phyloP scores from a whole-genome alignment of 2,329 filamentous ascomycete genomes.

The Ciborinia camelliae region DNA sequence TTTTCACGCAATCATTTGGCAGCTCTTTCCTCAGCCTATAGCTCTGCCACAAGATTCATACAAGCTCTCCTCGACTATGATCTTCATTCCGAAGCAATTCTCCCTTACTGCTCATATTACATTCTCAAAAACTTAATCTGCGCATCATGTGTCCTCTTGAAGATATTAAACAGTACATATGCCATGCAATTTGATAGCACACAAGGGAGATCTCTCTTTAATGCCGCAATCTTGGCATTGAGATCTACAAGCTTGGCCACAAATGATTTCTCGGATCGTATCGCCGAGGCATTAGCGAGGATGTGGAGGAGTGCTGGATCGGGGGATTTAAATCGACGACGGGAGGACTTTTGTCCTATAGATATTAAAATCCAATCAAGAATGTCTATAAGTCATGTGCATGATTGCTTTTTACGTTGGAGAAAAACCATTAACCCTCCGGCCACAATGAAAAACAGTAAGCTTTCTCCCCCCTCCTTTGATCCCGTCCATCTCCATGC shows the following conservation, averaged over 20 bases:
- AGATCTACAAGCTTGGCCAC: constrained; percentile 57
- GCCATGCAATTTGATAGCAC: constrained; percentile 53
- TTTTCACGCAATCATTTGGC: constrained; percentile 14
- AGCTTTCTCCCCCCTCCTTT: background rate
- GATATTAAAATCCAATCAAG: constrained; percentile 63
- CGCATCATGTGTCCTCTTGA: constrained; percentile 60
- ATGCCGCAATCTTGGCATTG: constrained; percentile 55
- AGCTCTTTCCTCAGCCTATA: constrained; percentile 42
- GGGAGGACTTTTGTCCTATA: constrained; percentile 41
- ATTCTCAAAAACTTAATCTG: constrained; percentile 66
- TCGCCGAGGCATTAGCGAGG: constrained; percentile 63
- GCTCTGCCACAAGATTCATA: constrained; percentile 35
- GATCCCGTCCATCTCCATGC: no score
- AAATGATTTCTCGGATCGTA: constrained; percentile 61
- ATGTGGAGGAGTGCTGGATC: constrained; percentile 48
- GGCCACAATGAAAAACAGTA: background rate
- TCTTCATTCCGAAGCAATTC: constrained; percentile 36
- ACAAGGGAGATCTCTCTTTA: constrained; percentile 55
- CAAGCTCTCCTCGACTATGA: constrained; percentile 25
- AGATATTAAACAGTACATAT: constrained; percentile 64
- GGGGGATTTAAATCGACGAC: constrained; percentile 17
- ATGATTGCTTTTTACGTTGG: constrained; percentile 67
- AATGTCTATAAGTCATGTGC: constrained; percentile 65
- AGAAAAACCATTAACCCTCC: constrained; percentile 41
- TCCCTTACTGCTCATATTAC: constrained; percentile 54